These are phyloP conservation scores for Globisporangium sylvaticum DNA, from an alignment of 352 stramenopile species.

Conservation along the genomic window DNA sequence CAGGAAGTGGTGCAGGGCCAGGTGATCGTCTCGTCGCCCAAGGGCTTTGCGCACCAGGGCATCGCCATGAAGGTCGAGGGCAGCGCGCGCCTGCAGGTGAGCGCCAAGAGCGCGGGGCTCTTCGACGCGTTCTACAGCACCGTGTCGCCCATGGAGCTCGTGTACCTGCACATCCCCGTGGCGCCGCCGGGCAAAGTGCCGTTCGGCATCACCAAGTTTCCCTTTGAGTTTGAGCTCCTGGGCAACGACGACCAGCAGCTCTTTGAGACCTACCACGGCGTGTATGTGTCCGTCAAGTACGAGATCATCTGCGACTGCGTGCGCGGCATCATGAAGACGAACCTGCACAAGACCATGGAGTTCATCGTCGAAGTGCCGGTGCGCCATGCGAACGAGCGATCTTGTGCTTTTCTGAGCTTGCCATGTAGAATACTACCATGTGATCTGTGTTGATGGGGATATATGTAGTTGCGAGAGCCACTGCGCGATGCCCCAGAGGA, in stretches of 20 bases:
- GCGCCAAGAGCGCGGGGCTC: conserved; percentile 68
- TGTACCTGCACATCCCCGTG: conserved; percentile 82
- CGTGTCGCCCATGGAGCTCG: conserved; percentile 68
- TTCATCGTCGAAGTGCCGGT: conserved; percentile 91
- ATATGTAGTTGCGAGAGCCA: conserved; percentile 41
- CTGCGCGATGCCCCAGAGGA: conserved; percentile 58
- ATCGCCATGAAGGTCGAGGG: conserved; percentile 84
- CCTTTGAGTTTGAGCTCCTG: conserved; percentile 86
- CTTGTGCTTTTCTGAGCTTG: neutral
- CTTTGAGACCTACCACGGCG: conserved; percentile 91
- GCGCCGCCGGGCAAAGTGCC: conserved; percentile 64
- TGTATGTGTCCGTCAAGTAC: conserved; percentile 91
- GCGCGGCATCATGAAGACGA: conserved; percentile 86
- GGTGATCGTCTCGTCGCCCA: conserved; percentile 82
- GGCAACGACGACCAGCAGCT: conserved; percentile 63
- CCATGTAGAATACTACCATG: neutral
- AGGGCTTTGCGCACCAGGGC: conserved; percentile 78
- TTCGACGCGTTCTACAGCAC: conserved; percentile 86
- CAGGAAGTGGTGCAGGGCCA: conserved; percentile 84
- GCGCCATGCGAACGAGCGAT: conserved; percentile 6
- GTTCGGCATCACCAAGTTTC: conserved; percentile 82
- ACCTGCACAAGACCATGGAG: conserved; percentile 79
- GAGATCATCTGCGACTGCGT: conserved; percentile 82
- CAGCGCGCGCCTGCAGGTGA: conserved; percentile 76
- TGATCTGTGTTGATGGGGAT: neutral